Conservation (phyloP, 805 yeast species). For the Kodamaea hsintzibuensis region DNA sequence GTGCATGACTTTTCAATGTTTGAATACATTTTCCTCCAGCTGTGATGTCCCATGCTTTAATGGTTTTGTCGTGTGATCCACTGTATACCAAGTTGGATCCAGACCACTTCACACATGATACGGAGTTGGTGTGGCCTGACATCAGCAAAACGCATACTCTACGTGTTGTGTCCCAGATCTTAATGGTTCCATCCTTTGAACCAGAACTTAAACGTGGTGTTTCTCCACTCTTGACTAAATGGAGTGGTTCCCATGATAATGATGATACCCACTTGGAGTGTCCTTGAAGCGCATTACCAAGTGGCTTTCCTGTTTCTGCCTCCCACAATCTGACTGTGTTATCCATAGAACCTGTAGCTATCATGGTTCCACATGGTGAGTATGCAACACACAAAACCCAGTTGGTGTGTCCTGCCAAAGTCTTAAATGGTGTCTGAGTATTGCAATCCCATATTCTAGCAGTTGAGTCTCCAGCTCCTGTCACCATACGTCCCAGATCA, state of each 20-base stretch:
- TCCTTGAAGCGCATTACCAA: slow-evolving; percentile 76
- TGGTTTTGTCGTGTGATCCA: slow-evolving; percentile 92
- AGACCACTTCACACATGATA: slow-evolving; percentile 97
- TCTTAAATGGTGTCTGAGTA: slow-evolving; percentile 85
- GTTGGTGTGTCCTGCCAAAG: slow-evolving; percentile 80
- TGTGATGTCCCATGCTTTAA: slow-evolving; percentile 85
- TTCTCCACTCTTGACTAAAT: slow-evolving; percentile 66
- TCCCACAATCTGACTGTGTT: slow-evolving; percentile 88
- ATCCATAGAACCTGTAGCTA: slow-evolving; percentile 98
- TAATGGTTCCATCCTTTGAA: slow-evolving; percentile 88
- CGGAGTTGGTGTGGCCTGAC: slow-evolving; percentile 86
- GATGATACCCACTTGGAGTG: slow-evolving; percentile 90
- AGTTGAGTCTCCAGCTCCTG: slow-evolving; percentile 96
- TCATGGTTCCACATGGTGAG: slow-evolving; percentile 86
- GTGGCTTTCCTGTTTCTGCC: slow-evolving; percentile 64
- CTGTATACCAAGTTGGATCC: slow-evolving; percentile 83
- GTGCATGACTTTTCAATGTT: slow-evolving; percentile 86
- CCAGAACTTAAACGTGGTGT: slow-evolving; percentile 77
- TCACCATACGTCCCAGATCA: slow-evolving; percentile 79
- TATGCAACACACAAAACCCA: slow-evolving; percentile 93
- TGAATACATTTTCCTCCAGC: slow-evolving; percentile 74
- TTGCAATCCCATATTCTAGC: slow-evolving; percentile 97
- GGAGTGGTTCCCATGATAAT: slow-evolving; percentile 92
- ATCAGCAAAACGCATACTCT: slow-evolving; percentile 68
- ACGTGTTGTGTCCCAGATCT: slow-evolving; percentile 82